These are phyloP conservation scores for Farysia itapuensis DNA, from an alignment of 1,284 basidiomycete genomes.

Conservation along the genomic window DNA sequence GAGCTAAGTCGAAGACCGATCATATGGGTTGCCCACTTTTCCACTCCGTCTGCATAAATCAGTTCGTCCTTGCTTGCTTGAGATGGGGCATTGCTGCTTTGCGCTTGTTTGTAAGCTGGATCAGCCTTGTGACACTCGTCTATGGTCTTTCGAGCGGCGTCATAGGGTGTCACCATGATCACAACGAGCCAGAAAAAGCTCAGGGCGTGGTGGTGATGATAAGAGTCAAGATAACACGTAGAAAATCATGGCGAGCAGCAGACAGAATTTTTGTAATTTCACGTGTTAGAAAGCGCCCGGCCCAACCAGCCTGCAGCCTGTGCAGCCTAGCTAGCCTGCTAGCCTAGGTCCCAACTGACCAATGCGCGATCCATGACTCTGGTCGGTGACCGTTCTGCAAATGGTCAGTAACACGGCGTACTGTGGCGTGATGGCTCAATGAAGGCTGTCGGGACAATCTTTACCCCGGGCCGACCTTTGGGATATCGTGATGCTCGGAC, in stretches of 20 bases:
- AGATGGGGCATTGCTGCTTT: constrained; percentile 1
- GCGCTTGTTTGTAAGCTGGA: constrained; percentile 15
- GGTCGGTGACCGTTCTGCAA: no score
- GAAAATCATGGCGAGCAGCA: no score
- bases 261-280: no score
- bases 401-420: no score
- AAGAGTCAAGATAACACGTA: no score
- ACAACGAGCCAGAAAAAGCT: background rate
- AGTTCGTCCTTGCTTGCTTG: constrained; percentile 38
- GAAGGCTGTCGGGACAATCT: no score
- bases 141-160: constrained; percentile 27
- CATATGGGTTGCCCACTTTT: constrained; percentile 21
- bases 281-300: no score
- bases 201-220: background rate
- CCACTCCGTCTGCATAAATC: constrained; percentile 51
- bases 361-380: no score
- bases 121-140: constrained; percentile 39
- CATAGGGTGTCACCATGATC: constrained; percentile 6
- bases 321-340: no score
- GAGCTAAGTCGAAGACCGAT: constrained; percentile 21
- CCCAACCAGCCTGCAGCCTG: no score
- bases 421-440: no score
- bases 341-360: no score
- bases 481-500: constrained; percentile 90
- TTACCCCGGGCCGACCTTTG: constrained; percentile 67